These are phyloP conservation scores for Backusella circina DNA, from an alignment of 192 early-diverging fungal species.

Conservation along the genomic window DNA sequence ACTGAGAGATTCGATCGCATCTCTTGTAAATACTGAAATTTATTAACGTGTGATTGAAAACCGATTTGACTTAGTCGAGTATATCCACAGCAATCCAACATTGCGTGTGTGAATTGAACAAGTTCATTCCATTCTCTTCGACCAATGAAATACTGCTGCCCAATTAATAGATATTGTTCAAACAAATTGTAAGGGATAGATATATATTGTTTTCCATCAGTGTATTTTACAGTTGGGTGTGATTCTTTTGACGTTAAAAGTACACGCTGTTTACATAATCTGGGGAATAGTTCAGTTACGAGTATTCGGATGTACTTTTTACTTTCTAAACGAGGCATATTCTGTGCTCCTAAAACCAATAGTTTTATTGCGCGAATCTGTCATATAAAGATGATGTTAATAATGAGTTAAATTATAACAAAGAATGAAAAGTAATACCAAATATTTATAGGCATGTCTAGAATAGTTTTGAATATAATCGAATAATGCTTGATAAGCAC, in stretches of 20 bases:
- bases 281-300: constrained; percentile 27
- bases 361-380: constrained; percentile 24
- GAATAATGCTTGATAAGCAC: constrained; percentile 21
- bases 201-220: constrained; percentile 27
- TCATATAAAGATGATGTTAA: background rate
- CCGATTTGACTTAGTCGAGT: constrained; percentile 5
- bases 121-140: constrained; percentile 16
- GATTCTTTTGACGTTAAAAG: constrained; percentile 3
- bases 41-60: constrained; percentile 8
- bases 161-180: constrained; percentile 20
- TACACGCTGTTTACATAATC: constrained; percentile 24
- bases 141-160: constrained; percentile 27
- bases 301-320: constrained; percentile 17
- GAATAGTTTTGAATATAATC: constrained; percentile 28
- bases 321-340: background rate
- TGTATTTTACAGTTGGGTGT: constrained; percentile 17
- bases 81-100: constrained; percentile 24
- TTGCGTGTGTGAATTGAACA: constrained; percentile 16
- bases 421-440: constrained; percentile 16
- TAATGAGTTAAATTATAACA: background rate
- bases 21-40: constrained; percentile 17
- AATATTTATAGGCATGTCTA: constrained; percentile 24
- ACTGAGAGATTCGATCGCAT: constrained; percentile 1
- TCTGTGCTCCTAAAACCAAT: constrained; percentile 14
- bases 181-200: constrained; percentile 23